Base-by-base conservation (phyloP, 176 grass and related monocot genomes). In the Alloteropsis semialata region DNA sequence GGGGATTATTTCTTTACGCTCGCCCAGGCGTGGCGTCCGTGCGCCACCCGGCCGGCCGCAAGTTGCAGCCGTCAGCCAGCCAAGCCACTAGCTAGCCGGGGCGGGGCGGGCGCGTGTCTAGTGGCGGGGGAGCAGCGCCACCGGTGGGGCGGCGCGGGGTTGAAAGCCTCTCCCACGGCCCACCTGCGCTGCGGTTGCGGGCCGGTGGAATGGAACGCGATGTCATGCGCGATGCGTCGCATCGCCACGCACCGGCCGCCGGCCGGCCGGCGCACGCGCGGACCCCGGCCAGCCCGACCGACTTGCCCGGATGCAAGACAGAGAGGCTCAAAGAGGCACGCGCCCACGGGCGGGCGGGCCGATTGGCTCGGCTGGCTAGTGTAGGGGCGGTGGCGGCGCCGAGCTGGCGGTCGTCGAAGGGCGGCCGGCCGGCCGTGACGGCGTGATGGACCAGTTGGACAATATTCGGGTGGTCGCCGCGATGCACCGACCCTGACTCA, bases 71-170 rank as follows among this genome's bases (percentile, higher is more conserved):
- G 34, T 57, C 53, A 62, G 74, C 21, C 62, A 49, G 73, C 45
- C 34, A 32, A 13, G 24, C 43, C 9, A 18, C 55, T 38, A 22
- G 21, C 4, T 51, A 4, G 49, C 43, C 43, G 10, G 43, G 43
- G 43, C 2, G 10, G 43, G 43, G 43, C 43, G 43, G 42, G 72
- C 64, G 78, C 83, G 88, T 79, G 88, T 86, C 84, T 73, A 32
- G 74, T 72, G 84, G 79, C 22, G 24, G 83, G 84, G 77, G 77
- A 76, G 87, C 87, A 85, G 70, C 33, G 49, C 49, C 75, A 29
- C 75, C 74, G 15, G 66, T 72, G 86, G 74, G 80, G 73, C 80
- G 73, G 80, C 18, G 50, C 1, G 44, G 74, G 38, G 41, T 42
- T 25, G 62, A 76, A 63, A 75, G 50, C 30, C 43, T 62, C 51